Evolutionary conservation across 192 early-diverging fungal genomes (phyloP).

Genomic region (Chytriomyces sp.): DNA sequence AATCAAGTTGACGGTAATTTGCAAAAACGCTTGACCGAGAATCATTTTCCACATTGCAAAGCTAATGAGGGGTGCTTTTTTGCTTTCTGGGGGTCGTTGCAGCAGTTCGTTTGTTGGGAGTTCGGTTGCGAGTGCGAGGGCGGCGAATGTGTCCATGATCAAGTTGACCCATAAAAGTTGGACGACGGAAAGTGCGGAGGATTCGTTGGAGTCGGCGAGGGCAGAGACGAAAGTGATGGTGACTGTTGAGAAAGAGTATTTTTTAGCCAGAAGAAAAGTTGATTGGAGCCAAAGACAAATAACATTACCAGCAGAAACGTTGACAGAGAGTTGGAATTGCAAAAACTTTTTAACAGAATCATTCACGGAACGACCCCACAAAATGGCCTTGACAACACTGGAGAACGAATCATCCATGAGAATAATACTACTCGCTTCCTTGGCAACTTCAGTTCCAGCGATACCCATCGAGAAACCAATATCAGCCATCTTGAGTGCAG

Average conservation of each 20-base stretch:
- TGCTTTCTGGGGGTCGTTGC: constrained; percentile 74
- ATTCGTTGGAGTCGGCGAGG: constrained; percentile 61
- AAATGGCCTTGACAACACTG: constrained; percentile 89
- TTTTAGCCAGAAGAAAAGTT: constrained; percentile 94
- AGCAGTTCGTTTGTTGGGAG: constrained; percentile 82
- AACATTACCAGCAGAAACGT: constrained; percentile 65
- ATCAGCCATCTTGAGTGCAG: constrained; percentile 86
- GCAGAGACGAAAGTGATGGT: constrained; percentile 46
- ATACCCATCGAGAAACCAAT: constrained; percentile 95
- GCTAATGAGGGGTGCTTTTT: constrained; percentile 78
- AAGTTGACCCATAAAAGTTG: constrained; percentile 95
- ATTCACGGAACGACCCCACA: constrained; percentile 95
- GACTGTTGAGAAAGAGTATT: constrained; percentile 83
- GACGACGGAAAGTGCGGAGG: constrained; percentile 83
- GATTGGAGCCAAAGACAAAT: constrained; percentile 85
- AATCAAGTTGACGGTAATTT: constrained; percentile 74
- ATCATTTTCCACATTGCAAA: constrained; percentile 92
- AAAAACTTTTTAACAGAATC: constrained; percentile 95
- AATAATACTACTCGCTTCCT: constrained; percentile 93
- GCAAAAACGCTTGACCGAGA: constrained; percentile 86
- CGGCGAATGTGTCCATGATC: constrained; percentile 94
- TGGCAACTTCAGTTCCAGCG: constrained; percentile 93
- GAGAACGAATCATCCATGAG: constrained; percentile 92
- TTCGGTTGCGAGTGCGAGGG: constrained; percentile 91
- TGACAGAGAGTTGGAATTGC: constrained; percentile 97